Conservation (phyloP, 106 monocot genomes). For the Dendrobium nobile region DNA sequence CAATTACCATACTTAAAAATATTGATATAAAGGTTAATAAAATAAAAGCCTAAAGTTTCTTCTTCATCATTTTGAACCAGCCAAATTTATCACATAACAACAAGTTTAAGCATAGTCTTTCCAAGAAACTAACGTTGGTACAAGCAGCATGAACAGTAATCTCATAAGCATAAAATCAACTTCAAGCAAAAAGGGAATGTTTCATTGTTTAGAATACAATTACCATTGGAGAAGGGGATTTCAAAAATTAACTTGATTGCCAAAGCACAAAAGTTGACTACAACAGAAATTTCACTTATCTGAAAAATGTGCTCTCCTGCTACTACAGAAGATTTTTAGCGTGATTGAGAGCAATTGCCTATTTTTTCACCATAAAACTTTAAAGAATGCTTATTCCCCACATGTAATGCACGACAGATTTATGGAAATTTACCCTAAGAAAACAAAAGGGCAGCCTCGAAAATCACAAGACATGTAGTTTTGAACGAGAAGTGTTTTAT, state of each 20-base stretch:
- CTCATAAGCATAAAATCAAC: too few species aligned
- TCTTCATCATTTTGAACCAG: too few species aligned
- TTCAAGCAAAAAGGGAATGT: too few species aligned
- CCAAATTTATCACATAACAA: too few species aligned
- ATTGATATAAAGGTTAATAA: too few species aligned
- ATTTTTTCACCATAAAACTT: neutral
- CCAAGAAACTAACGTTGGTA: too few species aligned
- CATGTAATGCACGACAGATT: neutral
- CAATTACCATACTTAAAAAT: too few species aligned
- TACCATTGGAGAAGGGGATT: neutral
- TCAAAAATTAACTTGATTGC: neutral
- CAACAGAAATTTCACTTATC: neutral
- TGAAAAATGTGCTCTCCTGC: neutral
- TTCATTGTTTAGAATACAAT: too few species aligned
- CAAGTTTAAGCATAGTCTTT: too few species aligned
- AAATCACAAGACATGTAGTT: neutral
- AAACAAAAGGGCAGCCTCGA: neutral
- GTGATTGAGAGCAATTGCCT: neutral
- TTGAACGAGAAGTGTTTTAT: neutral
- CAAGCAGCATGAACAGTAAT: too few species aligned
- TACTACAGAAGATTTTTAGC: neutral
- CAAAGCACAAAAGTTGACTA: neutral
- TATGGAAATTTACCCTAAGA: neutral
- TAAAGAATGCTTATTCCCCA: neutral
- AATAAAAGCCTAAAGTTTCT: too few species aligned